These are phyloP conservation scores for Boletellus ananiceps DNA, from an alignment of 768 basidiomycete genomes.

Conservation along the genomic window DNA sequence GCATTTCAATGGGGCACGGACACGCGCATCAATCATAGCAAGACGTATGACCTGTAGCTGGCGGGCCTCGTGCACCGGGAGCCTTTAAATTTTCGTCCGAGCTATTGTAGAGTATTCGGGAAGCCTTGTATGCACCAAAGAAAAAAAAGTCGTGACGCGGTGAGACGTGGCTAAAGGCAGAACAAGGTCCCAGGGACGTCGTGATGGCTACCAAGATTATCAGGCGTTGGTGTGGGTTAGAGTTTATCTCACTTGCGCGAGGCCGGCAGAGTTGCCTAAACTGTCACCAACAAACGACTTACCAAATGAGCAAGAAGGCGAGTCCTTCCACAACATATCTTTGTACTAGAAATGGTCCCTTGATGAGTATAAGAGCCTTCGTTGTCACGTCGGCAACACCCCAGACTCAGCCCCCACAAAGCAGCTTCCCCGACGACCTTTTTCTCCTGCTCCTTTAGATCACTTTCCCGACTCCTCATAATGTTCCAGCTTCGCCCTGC, in stretches of 20 bases:
- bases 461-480: conserved; percentile 16
- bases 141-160: neutral
- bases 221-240: conserved; percentile 14
- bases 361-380: conserved; percentile 28
- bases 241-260: conserved; percentile 19
- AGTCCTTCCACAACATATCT: conserved; percentile 28
- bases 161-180: conserved; percentile 20
- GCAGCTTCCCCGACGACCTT: conserved; percentile 18
- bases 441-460: conserved; percentile 18
- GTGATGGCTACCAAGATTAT: conserved; percentile 27
- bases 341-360: conserved; percentile 29
- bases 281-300: conserved; percentile 31
- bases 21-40: conserved; percentile 20
- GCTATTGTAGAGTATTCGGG: conserved; percentile 14
- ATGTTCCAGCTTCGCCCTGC: conserved; percentile 35
- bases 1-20: conserved; percentile 14
- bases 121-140: conserved; percentile 12
- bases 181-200: conserved; percentile 28
- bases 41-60: neutral
- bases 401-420: conserved; percentile 14
- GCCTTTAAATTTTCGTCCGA: conserved; percentile 4
- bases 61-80: conserved; percentile 18
- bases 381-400: conserved; percentile 8
- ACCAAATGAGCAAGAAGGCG: conserved; percentile 31
- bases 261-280: conserved; percentile 24